phyloP scores from a whole-genome alignment of 306 rosid species.

The Casuarina cunninghamiana region DNA sequence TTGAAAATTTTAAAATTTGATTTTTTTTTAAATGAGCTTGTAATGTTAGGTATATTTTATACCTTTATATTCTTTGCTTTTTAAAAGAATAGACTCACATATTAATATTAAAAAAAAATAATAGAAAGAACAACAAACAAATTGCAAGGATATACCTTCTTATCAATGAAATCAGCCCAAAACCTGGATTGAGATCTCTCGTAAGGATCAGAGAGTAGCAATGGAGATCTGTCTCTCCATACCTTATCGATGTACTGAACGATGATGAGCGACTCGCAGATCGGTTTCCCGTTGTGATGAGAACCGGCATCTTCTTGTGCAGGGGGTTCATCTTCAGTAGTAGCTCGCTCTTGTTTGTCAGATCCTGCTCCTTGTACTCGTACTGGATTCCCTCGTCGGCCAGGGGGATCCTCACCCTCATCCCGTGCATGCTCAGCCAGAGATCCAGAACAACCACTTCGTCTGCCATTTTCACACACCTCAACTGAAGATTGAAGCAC shows the following conservation, averaged over 20 bases:
- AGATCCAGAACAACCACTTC: constrained; percentile 29
- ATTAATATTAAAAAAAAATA: not conserved
- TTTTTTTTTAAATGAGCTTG: no score
- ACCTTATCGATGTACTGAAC: constrained; percentile 41
- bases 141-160: constrained; percentile 21
- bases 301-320: constrained; percentile 40
- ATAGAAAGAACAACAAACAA: not conserved
- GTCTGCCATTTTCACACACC: constrained; percentile 19
- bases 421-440: constrained; percentile 16
- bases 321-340: constrained; percentile 36
- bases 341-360: constrained; percentile 25
- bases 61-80: not conserved
- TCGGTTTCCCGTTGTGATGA: constrained; percentile 39
- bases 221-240: constrained; percentile 32
- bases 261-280: constrained; percentile 22
- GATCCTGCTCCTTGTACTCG: constrained; percentile 27
- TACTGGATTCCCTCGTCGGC: constrained; percentile 29
- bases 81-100: not conserved
- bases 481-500: not conserved
- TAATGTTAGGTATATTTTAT: no score
- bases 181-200: constrained; percentile 36
- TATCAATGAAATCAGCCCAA: constrained; percentile 48
- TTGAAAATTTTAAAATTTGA: no score
- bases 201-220: constrained; percentile 37
- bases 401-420: constrained; percentile 30